phyloP scores from a whole-genome alignment of 2,329 filamentous ascomycete species.

The Claviceps monticola region DNA sequence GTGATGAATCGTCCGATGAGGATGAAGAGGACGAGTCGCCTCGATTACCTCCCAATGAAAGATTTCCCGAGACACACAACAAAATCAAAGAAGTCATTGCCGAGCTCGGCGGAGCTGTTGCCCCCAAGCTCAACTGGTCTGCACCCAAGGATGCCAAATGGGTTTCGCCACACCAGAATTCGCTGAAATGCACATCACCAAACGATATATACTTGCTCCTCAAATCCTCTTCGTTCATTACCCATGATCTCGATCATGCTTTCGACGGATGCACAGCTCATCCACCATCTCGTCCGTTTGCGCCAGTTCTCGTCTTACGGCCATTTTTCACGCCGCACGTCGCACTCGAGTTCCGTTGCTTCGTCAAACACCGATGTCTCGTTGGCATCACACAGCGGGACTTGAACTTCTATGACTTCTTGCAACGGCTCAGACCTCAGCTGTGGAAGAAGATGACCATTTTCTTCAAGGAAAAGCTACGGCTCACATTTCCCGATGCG shows the following conservation, averaged over 20 bases:
- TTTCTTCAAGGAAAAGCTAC: slow-evolving; percentile 64
- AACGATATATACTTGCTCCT: slow-evolving; percentile 90
- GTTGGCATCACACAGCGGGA: slow-evolving; percentile 82
- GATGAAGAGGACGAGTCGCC: slow-evolving; percentile 33
- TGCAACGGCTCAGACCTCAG: slow-evolving; percentile 47
- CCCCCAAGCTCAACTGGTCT: slow-evolving; percentile 95
- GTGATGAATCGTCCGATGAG: slow-evolving; percentile 29
- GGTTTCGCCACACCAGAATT: slow-evolving; percentile 75
- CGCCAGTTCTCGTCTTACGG: slow-evolving; percentile 70
- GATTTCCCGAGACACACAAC: slow-evolving; percentile 60
- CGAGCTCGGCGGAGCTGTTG: slow-evolving; percentile 72
- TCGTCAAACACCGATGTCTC: slow-evolving; percentile 70
- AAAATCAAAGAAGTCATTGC: slow-evolving; percentile 63
- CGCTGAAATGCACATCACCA: slow-evolving; percentile 74
- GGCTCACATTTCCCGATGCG: slow-evolving; percentile 67
- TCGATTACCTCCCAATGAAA: slow-evolving; percentile 34
- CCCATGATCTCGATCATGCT: slow-evolving; percentile 84
- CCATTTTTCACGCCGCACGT: slow-evolving; percentile 84
- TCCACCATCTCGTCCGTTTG: slow-evolving; percentile 34
- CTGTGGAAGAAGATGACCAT: slow-evolving; percentile 55
- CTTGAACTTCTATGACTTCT: slow-evolving; percentile 78
- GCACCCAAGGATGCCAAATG: slow-evolving; percentile 91
- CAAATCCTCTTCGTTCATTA: slow-evolving; percentile 89
- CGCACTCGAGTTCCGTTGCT: slow-evolving; percentile 87
- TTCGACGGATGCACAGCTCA: slow-evolving; percentile 55